Evolutionary conservation across 768 basidiomycete genomes (phyloP).

Genomic region (Amanita thiersii): DNA sequence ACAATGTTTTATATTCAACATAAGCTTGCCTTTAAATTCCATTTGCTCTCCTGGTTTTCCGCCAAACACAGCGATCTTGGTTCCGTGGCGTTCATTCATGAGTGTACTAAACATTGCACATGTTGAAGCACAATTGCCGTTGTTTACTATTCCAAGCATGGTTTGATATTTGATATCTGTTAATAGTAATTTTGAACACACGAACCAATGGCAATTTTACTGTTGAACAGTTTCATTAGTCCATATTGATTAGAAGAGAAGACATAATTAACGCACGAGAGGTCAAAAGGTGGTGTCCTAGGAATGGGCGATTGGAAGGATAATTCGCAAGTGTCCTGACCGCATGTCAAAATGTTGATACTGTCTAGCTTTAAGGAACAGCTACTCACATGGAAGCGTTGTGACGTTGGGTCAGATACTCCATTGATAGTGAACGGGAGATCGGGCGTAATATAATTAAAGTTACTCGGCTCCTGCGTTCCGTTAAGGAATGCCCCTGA

Average conservation of each 20-base stretch:
- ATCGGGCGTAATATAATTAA: constrained; percentile 38
- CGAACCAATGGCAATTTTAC: constrained; percentile 39
- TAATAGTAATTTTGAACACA: too few species aligned
- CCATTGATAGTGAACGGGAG: constrained; percentile 36
- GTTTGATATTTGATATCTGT: too few species aligned
- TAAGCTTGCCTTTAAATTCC: constrained; percentile 37
- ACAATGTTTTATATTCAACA: neutral
- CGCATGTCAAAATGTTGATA: neutral
- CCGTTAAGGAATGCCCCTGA: constrained; percentile 41
- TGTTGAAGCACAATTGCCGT: constrained; percentile 49
- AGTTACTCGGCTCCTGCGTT: constrained; percentile 27
- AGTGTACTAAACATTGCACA: constrained; percentile 57
- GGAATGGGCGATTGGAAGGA: constrained; percentile 31
- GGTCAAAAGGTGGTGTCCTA: constrained; percentile 35
- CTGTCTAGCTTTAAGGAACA: neutral
- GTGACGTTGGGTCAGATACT: constrained; percentile 32
- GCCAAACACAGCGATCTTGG: constrained; percentile 48
- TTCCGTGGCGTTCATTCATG: constrained; percentile 48
- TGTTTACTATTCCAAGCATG: constrained; percentile 24
- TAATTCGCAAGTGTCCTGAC: constrained; percentile 35
- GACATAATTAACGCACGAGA: constrained; percentile 20
- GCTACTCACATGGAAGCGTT: constrained; percentile 36
- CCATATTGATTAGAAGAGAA: neutral
- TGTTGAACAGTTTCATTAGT: too few species aligned
- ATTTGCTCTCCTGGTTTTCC: constrained; percentile 43